phyloP scores from a whole-genome alignment of 768 basidiomycete species.

The Exidia glandulosa region DNA sequence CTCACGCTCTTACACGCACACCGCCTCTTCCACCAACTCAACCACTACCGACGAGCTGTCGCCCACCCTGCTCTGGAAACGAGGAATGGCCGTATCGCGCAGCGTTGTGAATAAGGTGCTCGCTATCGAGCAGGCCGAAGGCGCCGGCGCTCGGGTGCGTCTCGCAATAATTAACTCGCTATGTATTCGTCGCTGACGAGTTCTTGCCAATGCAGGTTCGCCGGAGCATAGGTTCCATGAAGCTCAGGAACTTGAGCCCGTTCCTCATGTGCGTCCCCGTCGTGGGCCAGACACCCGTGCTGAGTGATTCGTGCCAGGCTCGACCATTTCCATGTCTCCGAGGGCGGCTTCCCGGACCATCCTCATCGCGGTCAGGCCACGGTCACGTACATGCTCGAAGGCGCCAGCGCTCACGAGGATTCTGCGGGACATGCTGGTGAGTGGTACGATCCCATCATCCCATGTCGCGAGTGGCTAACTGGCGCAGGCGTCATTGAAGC shows the following conservation, averaged over 20 bases:
- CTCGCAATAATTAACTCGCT: not conserved
- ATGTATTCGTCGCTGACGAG: conserved; percentile 34
- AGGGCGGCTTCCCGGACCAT: conserved; percentile 85
- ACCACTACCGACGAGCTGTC: not conserved
- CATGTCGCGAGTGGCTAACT: not conserved
- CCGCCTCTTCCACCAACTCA: not conserved
- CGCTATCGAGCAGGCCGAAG: conserved; percentile 66
- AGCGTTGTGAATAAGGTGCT: conserved; percentile 66
- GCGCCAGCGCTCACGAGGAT: conserved; percentile 78
- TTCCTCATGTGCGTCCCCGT: conserved; percentile 57
- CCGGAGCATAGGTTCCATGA: conserved; percentile 70
- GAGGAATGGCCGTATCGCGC: conserved; percentile 38
- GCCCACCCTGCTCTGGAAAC: not conserved
- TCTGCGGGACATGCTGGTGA: conserved; percentile 71
- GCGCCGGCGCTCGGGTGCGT: not conserved
- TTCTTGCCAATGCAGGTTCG: conserved; percentile 68
- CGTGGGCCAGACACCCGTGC: not conserved
- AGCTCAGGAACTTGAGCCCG: conserved; percentile 71
- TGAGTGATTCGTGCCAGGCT: conserved; percentile 18
- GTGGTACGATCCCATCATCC: not conserved
- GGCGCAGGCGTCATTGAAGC: conserved; percentile 36
- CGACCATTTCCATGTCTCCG: conserved; percentile 63
- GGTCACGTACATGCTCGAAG: conserved; percentile 26
- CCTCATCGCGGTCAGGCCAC: conserved; percentile 86
- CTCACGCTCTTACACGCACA: not conserved